Conservation (phyloP, 257 asterid species). For the Solanum neorickii region DNA sequence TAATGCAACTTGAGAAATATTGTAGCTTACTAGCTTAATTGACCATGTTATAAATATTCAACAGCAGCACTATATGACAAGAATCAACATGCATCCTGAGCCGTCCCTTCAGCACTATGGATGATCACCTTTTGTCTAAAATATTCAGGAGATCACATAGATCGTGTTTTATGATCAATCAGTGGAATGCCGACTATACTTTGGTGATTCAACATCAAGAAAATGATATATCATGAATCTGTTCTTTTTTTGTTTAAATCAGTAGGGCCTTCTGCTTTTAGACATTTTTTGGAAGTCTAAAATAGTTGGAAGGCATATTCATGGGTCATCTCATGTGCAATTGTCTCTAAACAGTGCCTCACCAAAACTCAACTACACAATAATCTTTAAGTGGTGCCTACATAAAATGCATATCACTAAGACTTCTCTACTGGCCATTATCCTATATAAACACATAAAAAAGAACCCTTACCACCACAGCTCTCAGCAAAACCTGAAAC, state of each 20-base stretch:
- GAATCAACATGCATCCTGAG: background rate
- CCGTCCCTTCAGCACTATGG: background rate
- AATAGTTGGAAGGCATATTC: background rate
- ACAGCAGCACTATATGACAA: background rate
- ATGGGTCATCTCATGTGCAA: background rate
- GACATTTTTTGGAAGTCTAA: background rate
- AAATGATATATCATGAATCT: background rate
- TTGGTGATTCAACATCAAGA: background rate
- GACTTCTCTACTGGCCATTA: background rate
- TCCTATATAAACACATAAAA: background rate
- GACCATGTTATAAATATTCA: background rate
- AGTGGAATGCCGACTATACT: background rate
- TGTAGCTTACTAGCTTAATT: background rate
- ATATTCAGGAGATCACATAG: background rate
- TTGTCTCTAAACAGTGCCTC: background rate
- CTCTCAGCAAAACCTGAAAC: background rate
- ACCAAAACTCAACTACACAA: background rate
- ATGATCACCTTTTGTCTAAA: background rate
- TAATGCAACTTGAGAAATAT: background rate
- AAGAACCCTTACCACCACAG: background rate
- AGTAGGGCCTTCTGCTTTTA: background rate
- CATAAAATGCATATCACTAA: background rate
- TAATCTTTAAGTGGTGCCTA: background rate
- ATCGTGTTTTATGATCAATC: background rate
- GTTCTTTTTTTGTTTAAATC: background rate